phyloP scores from a whole-genome alignment of 371 early-diverging fungal species.

The Apophysomyces ossiformis region DNA sequence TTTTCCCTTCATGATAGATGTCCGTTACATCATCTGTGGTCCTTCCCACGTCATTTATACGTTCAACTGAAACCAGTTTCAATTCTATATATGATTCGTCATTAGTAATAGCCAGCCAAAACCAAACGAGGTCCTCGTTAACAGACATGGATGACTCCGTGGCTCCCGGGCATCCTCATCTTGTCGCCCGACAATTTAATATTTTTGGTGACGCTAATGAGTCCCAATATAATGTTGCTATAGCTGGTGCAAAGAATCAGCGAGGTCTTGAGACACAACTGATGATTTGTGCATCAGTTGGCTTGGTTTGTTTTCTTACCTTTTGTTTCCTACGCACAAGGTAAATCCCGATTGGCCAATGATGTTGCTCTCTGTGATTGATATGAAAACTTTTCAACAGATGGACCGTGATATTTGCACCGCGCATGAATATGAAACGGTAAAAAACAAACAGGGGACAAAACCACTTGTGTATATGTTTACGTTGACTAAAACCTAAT shows the following conservation, averaged over 20 bases:
- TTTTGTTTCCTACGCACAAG: slow-evolving; percentile 62
- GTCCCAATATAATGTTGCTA: background rate
- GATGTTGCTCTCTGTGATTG: background rate
- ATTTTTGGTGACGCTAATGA: no score
- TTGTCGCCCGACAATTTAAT: no score
- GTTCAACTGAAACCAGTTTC: background rate
- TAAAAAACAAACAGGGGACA: slow-evolving; percentile 17
- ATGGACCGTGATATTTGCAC: slow-evolving; percentile 59
- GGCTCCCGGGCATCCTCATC: background rate
- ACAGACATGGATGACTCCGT: background rate
- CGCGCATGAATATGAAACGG: slow-evolving; percentile 62
- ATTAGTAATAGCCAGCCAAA: background rate
- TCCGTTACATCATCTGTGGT: background rate
- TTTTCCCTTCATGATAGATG: slow-evolving; percentile 1
- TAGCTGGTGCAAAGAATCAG: slow-evolving; percentile 23
- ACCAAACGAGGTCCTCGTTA: background rate
- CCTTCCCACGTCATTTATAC: background rate
- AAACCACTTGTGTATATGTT: background rate
- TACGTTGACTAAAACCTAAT: background rate
- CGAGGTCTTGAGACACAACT: slow-evolving; percentile 46
- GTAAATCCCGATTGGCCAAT: slow-evolving; percentile 20
- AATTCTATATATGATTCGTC: background rate
- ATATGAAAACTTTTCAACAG: slow-evolving; percentile 15
- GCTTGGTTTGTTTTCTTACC: slow-evolving; percentile 46
- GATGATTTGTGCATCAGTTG: slow-evolving; percentile 43